phyloP scores from a whole-genome alignment of 2,329 filamentous ascomycete species.

The Sclerotinia spermophila region DNA sequence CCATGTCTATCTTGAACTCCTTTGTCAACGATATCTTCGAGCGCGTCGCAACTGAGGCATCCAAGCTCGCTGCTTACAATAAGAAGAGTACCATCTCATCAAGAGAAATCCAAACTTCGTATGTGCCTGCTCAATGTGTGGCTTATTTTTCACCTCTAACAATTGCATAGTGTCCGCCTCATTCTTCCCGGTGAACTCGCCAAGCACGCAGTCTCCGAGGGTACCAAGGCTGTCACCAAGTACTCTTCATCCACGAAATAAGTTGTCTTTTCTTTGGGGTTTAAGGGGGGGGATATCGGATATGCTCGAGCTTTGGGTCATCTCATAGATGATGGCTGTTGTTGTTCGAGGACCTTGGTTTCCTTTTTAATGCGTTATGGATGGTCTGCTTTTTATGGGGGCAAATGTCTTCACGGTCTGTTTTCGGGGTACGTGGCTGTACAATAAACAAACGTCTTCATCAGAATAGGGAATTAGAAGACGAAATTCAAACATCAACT shows the following conservation, averaged over 20 bases:
- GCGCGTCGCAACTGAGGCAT: slow-evolving; percentile 96
- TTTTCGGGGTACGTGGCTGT: slow-evolving; percentile 68
- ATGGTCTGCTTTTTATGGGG: slow-evolving; percentile 62
- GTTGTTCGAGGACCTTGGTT: slow-evolving; percentile 33
- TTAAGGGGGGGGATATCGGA: slow-evolving; percentile 51
- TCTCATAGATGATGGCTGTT: slow-evolving; percentile 33
- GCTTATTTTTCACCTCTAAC: neutral
- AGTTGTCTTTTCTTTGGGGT: slow-evolving; percentile 53
- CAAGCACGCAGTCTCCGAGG: slow-evolving; percentile 99
- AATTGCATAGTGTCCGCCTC: slow-evolving; percentile 65
- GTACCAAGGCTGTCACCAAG: slow-evolving; percentile 99
- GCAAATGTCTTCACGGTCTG: slow-evolving; percentile 66
- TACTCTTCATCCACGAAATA: slow-evolving; percentile 99
- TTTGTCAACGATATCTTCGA: slow-evolving; percentile 99
- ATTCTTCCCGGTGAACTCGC: slow-evolving; percentile 98
- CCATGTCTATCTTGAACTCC: slow-evolving; percentile 99
- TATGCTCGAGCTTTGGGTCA: slow-evolving; percentile 48
- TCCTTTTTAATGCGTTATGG: slow-evolving; percentile 67
- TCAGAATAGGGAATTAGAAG: slow-evolving; percentile 38
- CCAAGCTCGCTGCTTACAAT: slow-evolving; percentile 99
- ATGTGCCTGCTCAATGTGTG: slow-evolving; percentile 37
- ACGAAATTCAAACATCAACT: slow-evolving; percentile 26
- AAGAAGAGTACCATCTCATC: slow-evolving; percentile 99
- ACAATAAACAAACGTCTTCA: slow-evolving; percentile 55
- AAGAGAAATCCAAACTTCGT: slow-evolving; percentile 97